phyloP scores from a whole-genome alignment of 768 basidiomycete species.

The Trametes elegans region DNA sequence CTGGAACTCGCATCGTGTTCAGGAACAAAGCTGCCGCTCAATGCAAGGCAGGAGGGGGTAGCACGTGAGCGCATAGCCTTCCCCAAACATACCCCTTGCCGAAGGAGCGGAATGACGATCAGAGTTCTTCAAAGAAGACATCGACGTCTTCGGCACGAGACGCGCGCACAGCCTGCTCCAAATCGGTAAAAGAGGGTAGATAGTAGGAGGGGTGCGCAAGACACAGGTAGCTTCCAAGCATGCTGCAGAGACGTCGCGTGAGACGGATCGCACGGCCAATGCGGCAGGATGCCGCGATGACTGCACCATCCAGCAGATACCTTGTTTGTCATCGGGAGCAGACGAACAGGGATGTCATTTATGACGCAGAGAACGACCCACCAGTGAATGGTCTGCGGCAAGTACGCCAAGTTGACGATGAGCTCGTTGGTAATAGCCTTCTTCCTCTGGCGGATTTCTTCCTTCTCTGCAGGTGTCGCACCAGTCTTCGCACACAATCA shows the following conservation, averaged over 20 bases:
- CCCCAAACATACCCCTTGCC: background rate
- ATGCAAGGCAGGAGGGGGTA: background rate
- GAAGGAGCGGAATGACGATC: background rate
- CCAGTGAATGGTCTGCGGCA: slow-evolving; percentile 89
- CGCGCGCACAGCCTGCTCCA: background rate
- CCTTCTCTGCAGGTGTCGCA: slow-evolving; percentile 45
- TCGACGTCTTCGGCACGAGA: background rate
- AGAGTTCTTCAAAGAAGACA: background rate
- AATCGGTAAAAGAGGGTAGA: background rate
- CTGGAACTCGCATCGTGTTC: background rate
- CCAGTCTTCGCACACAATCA: slow-evolving; percentile 29
- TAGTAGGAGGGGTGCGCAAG: background rate
- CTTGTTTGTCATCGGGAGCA: background rate
- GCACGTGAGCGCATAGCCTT: slow-evolving; percentile 1
- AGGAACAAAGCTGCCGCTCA: background rate
- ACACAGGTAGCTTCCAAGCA: background rate
- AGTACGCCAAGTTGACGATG: slow-evolving; percentile 67
- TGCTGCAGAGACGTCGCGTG: background rate
- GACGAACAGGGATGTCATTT: background rate
- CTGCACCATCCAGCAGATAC: background rate
- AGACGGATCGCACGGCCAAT: background rate
- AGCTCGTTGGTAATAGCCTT: slow-evolving; percentile 70
- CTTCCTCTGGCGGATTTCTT: slow-evolving; percentile 58
- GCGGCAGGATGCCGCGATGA: background rate
- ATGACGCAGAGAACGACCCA: slow-evolving; percentile 32